Conservation (phyloP, 768 basidiomycete genomes). For the Termitomyces heimii region DNA sequence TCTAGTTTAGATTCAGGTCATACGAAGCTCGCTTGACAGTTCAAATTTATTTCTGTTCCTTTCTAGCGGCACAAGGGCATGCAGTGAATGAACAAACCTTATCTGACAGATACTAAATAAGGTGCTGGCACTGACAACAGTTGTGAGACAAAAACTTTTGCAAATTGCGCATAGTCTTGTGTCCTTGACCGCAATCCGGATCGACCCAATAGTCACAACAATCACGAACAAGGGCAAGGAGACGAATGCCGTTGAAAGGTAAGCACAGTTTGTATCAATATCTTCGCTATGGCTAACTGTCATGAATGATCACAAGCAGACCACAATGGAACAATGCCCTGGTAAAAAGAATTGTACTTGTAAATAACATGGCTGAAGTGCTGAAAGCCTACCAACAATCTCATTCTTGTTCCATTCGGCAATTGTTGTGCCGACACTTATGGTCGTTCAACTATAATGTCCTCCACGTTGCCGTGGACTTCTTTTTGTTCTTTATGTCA, state of each 20-base stretch:
- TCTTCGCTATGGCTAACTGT: not conserved
- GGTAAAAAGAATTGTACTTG: not conserved
- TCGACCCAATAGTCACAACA: no score
- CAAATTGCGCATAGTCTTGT: no score
- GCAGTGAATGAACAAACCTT: not conserved
- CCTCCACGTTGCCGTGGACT: no score
- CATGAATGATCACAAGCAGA: not conserved
- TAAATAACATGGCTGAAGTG: no score
- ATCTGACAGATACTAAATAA: not conserved
- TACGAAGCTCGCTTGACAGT: not conserved
- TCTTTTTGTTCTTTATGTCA: not conserved
- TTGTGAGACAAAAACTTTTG: not conserved
- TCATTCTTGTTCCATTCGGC: not conserved
- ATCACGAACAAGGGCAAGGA: no score
- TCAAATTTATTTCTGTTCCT: not conserved
- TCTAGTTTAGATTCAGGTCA: not conserved
- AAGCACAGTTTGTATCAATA: not conserved
- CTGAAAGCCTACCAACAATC: no score
- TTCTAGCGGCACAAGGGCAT: not conserved
- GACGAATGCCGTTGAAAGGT: not conserved
- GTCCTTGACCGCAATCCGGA: not conserved
- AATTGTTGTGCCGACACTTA: no score
- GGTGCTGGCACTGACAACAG: not conserved
- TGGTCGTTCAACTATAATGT: not conserved
- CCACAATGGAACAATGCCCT: not conserved